Evolutionary conservation across 345 rosid genomes (phyloP).

Genomic region (Carallia pectinifolia): DNA sequence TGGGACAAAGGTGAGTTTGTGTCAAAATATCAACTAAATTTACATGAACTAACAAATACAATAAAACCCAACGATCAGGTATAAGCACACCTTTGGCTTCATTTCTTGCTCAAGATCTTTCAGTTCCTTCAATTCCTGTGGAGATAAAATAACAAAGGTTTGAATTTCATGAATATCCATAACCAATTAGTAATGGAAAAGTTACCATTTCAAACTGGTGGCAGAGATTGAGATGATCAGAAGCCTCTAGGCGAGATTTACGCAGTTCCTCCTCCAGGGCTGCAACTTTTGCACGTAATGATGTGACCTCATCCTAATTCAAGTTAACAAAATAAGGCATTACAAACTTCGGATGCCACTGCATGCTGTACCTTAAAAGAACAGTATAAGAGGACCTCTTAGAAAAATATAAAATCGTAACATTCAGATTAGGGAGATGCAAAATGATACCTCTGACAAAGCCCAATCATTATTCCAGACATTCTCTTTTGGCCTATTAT

Average conservation of each 20-base stretch:
- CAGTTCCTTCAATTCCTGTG: constrained; percentile 82
- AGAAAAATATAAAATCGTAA: too few relatives aligned
- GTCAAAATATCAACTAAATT: constrained; percentile 1
- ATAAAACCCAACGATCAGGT: background rate
- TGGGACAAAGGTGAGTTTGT: background rate
- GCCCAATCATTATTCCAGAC: constrained; percentile 43
- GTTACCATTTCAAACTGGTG: constrained; percentile 75
- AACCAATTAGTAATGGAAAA: constrained; percentile 9
- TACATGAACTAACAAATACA: background rate
- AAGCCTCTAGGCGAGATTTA: constrained; percentile 67
- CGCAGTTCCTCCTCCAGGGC: constrained; percentile 76
- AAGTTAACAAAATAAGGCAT: constrained; percentile 21
- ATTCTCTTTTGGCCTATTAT: constrained; percentile 53
- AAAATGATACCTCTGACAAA: constrained; percentile 52
- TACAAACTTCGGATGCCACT: constrained; percentile 6
- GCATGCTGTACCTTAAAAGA: constrained; percentile 1
- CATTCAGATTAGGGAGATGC: background rate
- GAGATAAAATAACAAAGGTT: constrained; percentile 8
- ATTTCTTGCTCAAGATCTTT: constrained; percentile 82
- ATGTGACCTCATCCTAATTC: constrained; percentile 67
- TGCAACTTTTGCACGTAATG: constrained; percentile 63
- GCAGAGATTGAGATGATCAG: constrained; percentile 51
- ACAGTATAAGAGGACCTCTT: background rate
- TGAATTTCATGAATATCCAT: constrained; percentile 3
- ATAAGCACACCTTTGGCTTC: constrained; percentile 76